Conservation (phyloP, 2,329 filamentous ascomycete species). For the Amauroascus verrucosus region DNA sequence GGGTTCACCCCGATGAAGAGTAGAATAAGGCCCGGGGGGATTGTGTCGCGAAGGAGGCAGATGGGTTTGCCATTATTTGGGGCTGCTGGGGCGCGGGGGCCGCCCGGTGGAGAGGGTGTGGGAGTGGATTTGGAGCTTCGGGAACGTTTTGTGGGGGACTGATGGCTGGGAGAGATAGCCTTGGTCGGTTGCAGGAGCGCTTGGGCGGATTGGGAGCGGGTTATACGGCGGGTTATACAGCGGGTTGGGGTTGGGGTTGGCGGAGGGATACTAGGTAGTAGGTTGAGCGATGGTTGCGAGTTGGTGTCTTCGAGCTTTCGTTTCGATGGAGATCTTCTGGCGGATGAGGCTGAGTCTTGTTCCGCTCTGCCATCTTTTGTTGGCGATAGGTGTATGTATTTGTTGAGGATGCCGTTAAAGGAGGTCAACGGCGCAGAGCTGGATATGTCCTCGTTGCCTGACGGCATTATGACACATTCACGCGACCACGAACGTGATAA, state of each 20-base stretch:
- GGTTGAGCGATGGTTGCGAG: background rate
- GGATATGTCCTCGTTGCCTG: slow-evolving; percentile 11
- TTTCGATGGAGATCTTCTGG: slow-evolving; percentile 9
- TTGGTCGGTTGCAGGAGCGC: background rate
- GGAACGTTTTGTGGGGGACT: slow-evolving; percentile 8
- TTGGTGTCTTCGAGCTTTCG: slow-evolving; percentile 11
- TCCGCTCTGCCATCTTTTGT: slow-evolving; percentile 22
- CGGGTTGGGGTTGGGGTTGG: background rate
- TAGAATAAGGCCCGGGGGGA: slow-evolving; percentile 36
- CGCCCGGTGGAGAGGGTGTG: slow-evolving; percentile 6
- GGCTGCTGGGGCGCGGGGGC: background rate
- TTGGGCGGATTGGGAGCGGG: slow-evolving; percentile 16
- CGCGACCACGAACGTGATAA: background rate
- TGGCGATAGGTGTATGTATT: slow-evolving; percentile 26
- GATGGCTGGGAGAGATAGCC: background rate
- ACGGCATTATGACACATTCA: slow-evolving; percentile 1
- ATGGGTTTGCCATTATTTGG: slow-evolving; percentile 11
- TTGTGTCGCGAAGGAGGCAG: slow-evolving; percentile 38
- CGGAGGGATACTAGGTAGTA: too few species aligned
- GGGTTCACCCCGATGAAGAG: slow-evolving; percentile 44
- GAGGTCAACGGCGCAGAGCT: slow-evolving; percentile 25
- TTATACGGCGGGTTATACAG: slow-evolving; percentile 11
- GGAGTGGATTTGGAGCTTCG: slow-evolving; percentile 2
- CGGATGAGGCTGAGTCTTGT: background rate
- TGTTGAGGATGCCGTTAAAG: slow-evolving; percentile 30